Evolutionary conservation across 1,284 basidiomycete genomes (phyloP).

Genomic region (Coniferiporia weirii): DNA sequence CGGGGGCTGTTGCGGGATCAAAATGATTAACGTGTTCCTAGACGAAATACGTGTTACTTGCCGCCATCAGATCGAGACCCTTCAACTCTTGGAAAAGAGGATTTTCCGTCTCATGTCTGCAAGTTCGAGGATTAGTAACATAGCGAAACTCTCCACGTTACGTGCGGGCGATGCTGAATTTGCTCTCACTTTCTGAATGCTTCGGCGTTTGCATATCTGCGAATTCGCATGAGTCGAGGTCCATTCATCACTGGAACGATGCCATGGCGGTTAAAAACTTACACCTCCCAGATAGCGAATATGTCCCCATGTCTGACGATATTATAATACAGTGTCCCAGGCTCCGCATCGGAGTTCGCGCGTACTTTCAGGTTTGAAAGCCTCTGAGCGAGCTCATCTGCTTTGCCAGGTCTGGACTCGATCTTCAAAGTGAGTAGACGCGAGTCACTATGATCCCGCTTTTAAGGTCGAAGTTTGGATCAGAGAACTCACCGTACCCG

Average conservation of each 20-base stretch:
- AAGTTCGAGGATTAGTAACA: not conserved
- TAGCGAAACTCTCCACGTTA: not conserved
- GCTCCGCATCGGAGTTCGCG: slow-evolving; percentile 1
- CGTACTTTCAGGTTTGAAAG: not conserved
- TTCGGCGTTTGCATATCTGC: not conserved
- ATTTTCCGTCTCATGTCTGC: not conserved
- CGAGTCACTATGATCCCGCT: no score
- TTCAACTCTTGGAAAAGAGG: not conserved
- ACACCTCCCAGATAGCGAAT: not conserved
- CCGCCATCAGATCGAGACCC: not conserved
- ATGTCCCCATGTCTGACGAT: not conserved
- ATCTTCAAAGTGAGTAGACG: not conserved
- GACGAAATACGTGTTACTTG: not conserved
- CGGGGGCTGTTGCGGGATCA: not conserved
- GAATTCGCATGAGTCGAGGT: not conserved
- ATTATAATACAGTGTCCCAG: not conserved
- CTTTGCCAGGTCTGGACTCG: not conserved
- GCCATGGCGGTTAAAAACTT: not conserved
- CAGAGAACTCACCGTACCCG: no score
- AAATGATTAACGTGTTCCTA: slow-evolving; percentile 2
- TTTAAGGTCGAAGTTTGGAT: no score
- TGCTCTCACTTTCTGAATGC: not conserved
- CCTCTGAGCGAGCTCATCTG: not conserved
- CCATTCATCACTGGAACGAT: not conserved
- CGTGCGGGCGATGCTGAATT: not conserved